Conservation (phyloP, 108 stramenopile species). For the Stephanodiscus minutulus region DNA sequence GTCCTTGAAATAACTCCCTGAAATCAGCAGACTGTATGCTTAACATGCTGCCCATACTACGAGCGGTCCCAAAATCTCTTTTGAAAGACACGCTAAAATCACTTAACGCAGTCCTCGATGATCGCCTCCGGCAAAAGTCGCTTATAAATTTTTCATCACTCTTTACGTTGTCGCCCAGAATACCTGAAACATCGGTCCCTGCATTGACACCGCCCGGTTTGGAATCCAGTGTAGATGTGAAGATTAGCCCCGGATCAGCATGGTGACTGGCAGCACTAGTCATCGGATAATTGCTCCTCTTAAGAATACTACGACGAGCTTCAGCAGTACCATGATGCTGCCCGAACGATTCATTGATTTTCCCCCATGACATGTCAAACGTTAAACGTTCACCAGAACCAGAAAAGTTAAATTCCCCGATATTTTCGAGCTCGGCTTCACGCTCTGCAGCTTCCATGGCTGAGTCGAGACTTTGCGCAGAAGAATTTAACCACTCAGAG, state of each 20-base stretch:
- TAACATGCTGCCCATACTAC: slow-evolving; percentile 17
- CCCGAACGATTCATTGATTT: neutral
- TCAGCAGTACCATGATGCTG: neutral
- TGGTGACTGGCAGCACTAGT: slow-evolving; percentile 4
- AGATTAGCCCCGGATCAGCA: slow-evolving; percentile 42
- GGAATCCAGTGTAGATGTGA: slow-evolving; percentile 49
- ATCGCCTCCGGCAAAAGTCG: slow-evolving; percentile 22
- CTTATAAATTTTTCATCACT: slow-evolving; percentile 33
- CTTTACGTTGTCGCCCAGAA: slow-evolving; percentile 38
- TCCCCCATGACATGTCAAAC: slow-evolving; percentile 7
- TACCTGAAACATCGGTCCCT: slow-evolving; percentile 41
- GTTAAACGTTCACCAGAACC: slow-evolving; percentile 25
- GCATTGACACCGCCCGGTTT: slow-evolving; percentile 47
- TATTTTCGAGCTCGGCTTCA: slow-evolving; percentile 31
- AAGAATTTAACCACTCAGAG: slow-evolving; percentile 17
- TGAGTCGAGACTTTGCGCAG: slow-evolving; percentile 38
- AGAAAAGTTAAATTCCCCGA: slow-evolving; percentile 30
- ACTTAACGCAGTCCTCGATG: slow-evolving; percentile 20
- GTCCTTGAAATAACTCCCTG: slow-evolving; percentile 28
- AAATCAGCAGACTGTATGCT: slow-evolving; percentile 49
- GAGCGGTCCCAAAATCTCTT: slow-evolving; percentile 5
- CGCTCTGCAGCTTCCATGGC: slow-evolving; percentile 49
- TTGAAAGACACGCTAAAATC: slow-evolving; percentile 22
- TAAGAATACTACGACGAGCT: slow-evolving; percentile 35
- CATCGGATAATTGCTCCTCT: neutral